Evolutionary conservation across 371 early-diverging fungal genomes (phyloP).

Genomic region (Mortierella sp.): DNA sequence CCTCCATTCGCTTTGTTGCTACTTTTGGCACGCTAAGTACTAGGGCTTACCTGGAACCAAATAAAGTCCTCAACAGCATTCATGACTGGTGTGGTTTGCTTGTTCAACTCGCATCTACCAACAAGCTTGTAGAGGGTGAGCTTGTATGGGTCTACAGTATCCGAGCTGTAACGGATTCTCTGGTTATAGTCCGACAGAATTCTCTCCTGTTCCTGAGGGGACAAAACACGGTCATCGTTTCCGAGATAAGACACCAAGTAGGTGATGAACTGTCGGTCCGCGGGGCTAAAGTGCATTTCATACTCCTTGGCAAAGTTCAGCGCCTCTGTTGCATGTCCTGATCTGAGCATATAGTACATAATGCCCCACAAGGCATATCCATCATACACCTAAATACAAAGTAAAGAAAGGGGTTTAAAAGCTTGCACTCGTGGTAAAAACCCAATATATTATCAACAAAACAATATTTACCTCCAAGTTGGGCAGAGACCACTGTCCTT

Average conservation of each 20-base stretch:
- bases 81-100: conserved; percentile 63
- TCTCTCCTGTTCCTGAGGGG: conserved; percentile 58
- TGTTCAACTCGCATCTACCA: conserved; percentile 85
- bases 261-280: conserved; percentile 67
- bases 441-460: not conserved
- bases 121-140: conserved; percentile 86
- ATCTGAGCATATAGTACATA: conserved; percentile 80
- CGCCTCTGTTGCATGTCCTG: conserved; percentile 74
- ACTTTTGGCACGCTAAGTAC: not conserved
- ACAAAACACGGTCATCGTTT: conserved; percentile 55
- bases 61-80: conserved; percentile 49
- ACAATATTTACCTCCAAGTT: conserved; percentile 59
- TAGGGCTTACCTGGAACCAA: conserved; percentile 38
- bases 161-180: conserved; percentile 58
- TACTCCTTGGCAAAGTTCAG: conserved; percentile 68
- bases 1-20: not conserved
- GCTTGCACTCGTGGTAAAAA: not conserved
- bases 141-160: conserved; percentile 85
- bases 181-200: conserved; percentile 70
- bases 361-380: conserved; percentile 87
- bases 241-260: conserved; percentile 78
- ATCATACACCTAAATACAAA: conserved; percentile 57
- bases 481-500: conserved; percentile 60
- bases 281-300: conserved; percentile 57
- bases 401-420: conserved; percentile 1